Evolutionary conservation across 495 filamentous ascomycete species (phyloP).

Genomic region (Neurospora sp.): DNA sequence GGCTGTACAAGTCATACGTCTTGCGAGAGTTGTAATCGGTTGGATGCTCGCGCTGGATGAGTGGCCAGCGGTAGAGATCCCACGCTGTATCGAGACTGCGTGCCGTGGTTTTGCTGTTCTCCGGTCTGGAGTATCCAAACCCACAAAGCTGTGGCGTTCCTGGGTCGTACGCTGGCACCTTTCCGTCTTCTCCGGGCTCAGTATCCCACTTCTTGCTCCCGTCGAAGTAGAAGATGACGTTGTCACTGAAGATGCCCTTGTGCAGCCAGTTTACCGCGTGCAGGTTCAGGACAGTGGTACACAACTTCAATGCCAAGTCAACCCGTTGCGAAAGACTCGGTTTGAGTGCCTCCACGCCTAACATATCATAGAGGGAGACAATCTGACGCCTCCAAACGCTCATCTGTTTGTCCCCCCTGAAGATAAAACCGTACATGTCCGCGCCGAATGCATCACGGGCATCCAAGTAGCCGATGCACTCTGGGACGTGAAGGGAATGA

Average conservation of each 20-base stretch:
- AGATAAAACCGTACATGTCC: conserved; percentile 19
- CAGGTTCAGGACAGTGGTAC: conserved; percentile 22
- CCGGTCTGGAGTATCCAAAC: conserved; percentile 22
- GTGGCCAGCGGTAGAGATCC: conserved; percentile 24
- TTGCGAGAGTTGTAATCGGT: conserved; percentile 29
- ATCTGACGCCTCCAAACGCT: neutral
- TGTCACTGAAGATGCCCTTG: conserved; percentile 44
- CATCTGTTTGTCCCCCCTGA: conserved; percentile 3
- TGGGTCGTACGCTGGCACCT: neutral
- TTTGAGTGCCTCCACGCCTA: neutral
- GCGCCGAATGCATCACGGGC: conserved; percentile 8
- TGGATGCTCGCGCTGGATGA: conserved; percentile 16
- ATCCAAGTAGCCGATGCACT: conserved; percentile 23
- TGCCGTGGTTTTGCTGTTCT: conserved; percentile 14
- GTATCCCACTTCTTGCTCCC: neutral
- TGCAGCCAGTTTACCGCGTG: conserved; percentile 50
- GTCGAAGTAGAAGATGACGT: conserved; percentile 36
- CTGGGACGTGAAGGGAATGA: conserved; percentile 10
- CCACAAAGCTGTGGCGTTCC: conserved; percentile 12
- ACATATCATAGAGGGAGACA: conserved; percentile 10
- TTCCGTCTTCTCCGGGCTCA: neutral
- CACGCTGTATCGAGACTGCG: conserved; percentile 17
- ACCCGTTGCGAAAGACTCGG: conserved; percentile 15
- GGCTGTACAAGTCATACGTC: conserved; percentile 40
- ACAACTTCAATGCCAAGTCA: conserved; percentile 13